Percentiles rank a stretch among this genome's conserved stretches.
phyloP scores from a whole-genome alignment of 1,139 yeast genomes.

The Saccharomyces hybrid region DNA sequence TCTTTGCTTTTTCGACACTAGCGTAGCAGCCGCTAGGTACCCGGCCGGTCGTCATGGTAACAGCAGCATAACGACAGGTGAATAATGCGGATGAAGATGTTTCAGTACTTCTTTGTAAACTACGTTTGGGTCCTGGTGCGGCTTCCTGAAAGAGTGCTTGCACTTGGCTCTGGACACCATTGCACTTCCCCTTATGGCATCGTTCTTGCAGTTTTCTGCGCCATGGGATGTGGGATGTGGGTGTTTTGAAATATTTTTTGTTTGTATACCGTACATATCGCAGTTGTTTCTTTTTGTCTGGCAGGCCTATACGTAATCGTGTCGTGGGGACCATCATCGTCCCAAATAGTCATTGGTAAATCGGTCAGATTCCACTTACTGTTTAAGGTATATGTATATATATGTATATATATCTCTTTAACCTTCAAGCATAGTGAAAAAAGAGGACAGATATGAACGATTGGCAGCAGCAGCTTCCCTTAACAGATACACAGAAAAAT shows the following conservation, averaged over 20 bases:
- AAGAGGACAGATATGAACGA: not conserved
- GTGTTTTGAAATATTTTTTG: not conserved
- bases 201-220: not conserved
- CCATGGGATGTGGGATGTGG: not conserved
- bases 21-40: not conserved
- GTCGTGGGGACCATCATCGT: not conserved
- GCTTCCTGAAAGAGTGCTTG: not conserved
- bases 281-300: not conserved
- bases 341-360: not conserved
- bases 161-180: not conserved
- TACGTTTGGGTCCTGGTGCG: not conserved
- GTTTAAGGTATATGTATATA: not conserved
- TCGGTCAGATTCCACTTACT: not conserved
- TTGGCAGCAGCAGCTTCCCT: conserved; percentile 12
- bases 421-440: not conserved
- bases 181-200: not conserved
- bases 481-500: conserved; percentile 44
- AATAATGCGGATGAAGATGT: not conserved
- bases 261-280: not conserved
- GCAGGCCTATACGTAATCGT: not conserved
- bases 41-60: not conserved
- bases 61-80: not conserved
- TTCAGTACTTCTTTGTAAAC: not conserved
- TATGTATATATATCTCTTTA: not conserved
- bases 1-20: not conserved